Evolutionary conservation across 371 early-diverging fungal species (phyloP), one percentile per base, ranked within the genome.

Genomic region (Ordospora pajunii): DNA sequence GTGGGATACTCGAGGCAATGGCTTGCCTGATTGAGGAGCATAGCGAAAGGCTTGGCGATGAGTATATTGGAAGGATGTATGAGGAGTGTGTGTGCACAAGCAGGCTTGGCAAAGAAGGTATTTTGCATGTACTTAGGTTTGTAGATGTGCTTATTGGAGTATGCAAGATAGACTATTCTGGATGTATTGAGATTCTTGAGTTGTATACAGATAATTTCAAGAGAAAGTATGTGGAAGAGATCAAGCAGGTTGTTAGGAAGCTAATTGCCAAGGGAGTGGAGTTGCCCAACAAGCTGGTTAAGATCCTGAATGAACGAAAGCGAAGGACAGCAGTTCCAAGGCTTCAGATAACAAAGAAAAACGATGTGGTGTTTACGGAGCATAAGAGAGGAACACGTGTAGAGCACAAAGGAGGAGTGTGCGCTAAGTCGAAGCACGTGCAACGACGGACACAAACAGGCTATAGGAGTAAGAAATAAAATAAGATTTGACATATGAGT

Each of bases 121-220:
- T 62, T 51, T 40, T 58, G 5, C 46, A 58, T 42, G 62, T 71
- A 12, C 54, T 71, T 22, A 71, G 27, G 9, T 11, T 63, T 48
- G 11, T 71, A 17, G 22, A 14, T 23, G 58, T 37, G 32, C 32
- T 51, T 71, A 25, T 45, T 19, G 17, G 4, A 0, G 44, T 43
- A 1, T 6, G 43, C 27, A 11, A 17, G 19, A 27, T 62, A 27
- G 37, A 58, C 7, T 37, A 19, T 46, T 14, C 53, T 17, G 43
- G 25, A n/a, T 44, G 54, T 6, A 22, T 44, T 1, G 63, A 62
- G 9, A 46, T 62, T 19, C n/a, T 71, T 22, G 72, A 71, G 32
- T 44, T 51, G 7, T 71, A 71, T 62, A 23, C 62, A 51, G 72
- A 71, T 48, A 48, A n/a, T 22, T 58, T 48, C 10, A 71, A 46